Conservation (phyloP, 2,329 filamentous ascomycete genomes). For the Mariannaea sp. region DNA sequence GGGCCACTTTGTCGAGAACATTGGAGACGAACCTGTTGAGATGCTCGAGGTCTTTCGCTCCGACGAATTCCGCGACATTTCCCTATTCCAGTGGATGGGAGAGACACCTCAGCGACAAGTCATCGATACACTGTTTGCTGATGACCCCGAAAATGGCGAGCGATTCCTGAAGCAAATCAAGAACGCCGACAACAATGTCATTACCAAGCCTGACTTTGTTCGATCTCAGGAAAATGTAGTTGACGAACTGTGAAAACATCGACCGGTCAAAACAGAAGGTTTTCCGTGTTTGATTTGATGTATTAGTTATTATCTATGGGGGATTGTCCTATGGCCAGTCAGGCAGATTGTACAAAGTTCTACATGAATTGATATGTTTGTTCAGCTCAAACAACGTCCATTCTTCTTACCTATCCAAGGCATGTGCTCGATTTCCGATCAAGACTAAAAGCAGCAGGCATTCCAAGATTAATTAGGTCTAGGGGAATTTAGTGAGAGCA, state of each 20-base stretch:
- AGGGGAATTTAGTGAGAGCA: no score
- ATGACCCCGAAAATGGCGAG: constrained; percentile 63
- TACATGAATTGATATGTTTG: no score
- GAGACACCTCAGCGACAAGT: constrained; percentile 71
- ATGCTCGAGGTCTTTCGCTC: constrained; percentile 78
- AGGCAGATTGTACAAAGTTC: no score
- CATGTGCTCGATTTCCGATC: no score
- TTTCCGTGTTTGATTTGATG: no score
- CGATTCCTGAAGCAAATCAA: constrained; percentile 67
- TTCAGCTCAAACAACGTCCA: no score
- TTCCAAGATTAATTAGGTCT: no score
- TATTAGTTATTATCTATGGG: no score
- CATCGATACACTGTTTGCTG: constrained; percentile 67
- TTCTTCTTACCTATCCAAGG: no score
- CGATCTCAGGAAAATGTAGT: neutral
- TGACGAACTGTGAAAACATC: neutral
- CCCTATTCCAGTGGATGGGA: constrained; percentile 75
- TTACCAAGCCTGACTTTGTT: constrained; percentile 45
- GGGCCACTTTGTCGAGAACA: constrained; percentile 83
- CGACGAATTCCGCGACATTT: constrained; percentile 74
- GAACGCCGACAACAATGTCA: constrained; percentile 63
- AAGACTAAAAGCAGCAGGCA: no score
- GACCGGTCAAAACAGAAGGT: neutral
- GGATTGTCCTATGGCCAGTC: no score
- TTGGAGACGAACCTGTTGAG: constrained; percentile 75